Evolutionary conservation across 208 protist species (phyloP).

Genomic region (Wallacemonas sp.): DNA sequence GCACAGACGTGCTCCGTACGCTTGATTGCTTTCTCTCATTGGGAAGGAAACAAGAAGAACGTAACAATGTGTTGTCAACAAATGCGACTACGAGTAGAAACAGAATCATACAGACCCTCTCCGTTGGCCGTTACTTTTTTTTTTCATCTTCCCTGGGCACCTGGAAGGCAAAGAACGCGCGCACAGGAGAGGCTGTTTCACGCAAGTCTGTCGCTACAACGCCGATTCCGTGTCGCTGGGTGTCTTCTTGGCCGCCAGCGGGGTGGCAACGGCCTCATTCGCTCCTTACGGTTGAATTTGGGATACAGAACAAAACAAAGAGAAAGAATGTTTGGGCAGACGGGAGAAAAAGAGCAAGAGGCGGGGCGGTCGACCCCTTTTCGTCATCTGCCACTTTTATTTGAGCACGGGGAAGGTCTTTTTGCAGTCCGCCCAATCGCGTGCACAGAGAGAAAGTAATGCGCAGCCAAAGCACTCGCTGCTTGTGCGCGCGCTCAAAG

Average conservation of each 20-base stretch:
- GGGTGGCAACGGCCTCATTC: neutral
- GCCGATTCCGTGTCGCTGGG: neutral
- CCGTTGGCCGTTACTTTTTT: neutral
- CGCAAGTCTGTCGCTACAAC: neutral
- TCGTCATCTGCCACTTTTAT: constrained; percentile 7
- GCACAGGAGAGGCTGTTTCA: neutral
- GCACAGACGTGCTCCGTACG: too few species aligned
- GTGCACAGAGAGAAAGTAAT: too few species aligned
- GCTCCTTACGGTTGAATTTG: constrained; percentile 2
- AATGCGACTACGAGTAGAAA: neutral
- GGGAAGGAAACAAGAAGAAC: too few species aligned
- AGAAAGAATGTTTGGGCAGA: constrained; percentile 9
- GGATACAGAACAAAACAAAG: constrained; percentile 14
- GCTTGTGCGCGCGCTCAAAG: too few species aligned
- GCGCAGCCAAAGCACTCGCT: too few species aligned
- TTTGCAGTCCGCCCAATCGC: too few species aligned
- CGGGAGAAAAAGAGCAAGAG: neutral
- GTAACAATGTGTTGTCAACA: constrained; percentile 3
- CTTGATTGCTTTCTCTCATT: too few species aligned
- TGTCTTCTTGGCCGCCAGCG: constrained; percentile 4
- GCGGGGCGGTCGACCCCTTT: neutral
- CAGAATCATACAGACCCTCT: neutral
- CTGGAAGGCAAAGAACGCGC: neutral
- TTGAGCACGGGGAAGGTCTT: neutral
- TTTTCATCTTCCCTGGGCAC: neutral